Conservation (phyloP, 108 stramenopile species). For the Nitzschia palea region DNA sequence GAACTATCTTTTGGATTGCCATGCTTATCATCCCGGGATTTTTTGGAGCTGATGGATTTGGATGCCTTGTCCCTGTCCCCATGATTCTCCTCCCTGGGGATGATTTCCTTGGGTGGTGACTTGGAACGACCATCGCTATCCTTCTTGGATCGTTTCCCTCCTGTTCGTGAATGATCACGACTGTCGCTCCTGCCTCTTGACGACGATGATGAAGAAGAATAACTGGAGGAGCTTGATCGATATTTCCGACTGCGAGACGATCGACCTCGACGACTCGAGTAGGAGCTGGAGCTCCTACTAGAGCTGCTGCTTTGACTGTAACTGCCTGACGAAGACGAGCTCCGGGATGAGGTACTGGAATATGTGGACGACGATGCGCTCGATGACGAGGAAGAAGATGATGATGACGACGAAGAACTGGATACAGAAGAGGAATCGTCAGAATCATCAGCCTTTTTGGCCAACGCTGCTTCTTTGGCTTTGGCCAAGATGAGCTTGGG, state of each 20-base stretch:
- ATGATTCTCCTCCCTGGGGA: not conserved
- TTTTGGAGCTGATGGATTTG: no score
- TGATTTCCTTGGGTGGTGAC: slow-evolving; percentile 15
- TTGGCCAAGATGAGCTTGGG: slow-evolving; percentile 84
- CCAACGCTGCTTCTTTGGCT: slow-evolving; percentile 63
- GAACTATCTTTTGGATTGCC: no score
- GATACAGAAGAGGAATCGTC: slow-evolving; percentile 53
- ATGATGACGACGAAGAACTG: slow-evolving; percentile 52
- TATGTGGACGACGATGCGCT: slow-evolving; percentile 28
- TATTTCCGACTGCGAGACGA: not conserved
- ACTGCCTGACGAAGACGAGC: slow-evolving; percentile 13
- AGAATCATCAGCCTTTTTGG: slow-evolving; percentile 52
- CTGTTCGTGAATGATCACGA: not conserved
- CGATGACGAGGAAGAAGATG: slow-evolving; percentile 49
- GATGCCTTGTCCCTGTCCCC: no score
- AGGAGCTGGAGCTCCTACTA: slow-evolving; percentile 7
- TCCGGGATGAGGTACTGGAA: slow-evolving; percentile 1
- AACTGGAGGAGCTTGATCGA: not conserved
- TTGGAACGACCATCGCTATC: not conserved
- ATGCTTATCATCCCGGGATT: no score
- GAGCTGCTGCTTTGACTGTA: not conserved
- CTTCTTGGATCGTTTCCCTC: not conserved
- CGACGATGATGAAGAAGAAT: not conserved
- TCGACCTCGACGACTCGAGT: slow-evolving; percentile 9
- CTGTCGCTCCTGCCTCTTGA: not conserved